Evolutionary conservation across 768 basidiomycete genomes (phyloP), one percentile per base, ranked within the genome.

Genomic region (Calvatia gigantea): DNA sequence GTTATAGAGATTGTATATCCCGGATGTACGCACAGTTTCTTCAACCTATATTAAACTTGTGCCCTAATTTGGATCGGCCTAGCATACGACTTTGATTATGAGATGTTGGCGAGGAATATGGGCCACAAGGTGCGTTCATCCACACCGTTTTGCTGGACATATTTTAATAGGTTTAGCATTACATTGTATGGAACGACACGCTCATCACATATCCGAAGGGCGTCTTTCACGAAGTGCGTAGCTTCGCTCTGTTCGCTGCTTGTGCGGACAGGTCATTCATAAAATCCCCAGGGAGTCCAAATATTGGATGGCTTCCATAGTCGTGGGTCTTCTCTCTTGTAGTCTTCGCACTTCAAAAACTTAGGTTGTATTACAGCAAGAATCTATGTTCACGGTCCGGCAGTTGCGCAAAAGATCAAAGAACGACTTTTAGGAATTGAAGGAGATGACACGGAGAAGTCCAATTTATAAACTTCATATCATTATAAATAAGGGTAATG

Each of bases 1-100:
- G 81, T 88, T 6, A 84, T 89, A 58, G 87, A 91, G 66, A 80
- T 89, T 23, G 81, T 89, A 68, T 81, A 70, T 61, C 86, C 85
- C 0, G 67, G 68, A 17, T 83, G 86, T 52, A 82, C 33, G 61
- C 52, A 9, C 7, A 4, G 9, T 46, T n/a, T 3, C 2, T 37
- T 31, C 6, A 29, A n/a, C 12, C 31, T 9, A 15, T 23, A 12
- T 23, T 42, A 23, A 21, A n/a, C n/a, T n/a, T n/a, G n/a, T n/a
- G n/a, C n/a, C n/a, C n/a, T n/a, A n/a, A n/a, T n/a, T n/a, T n/a
- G n/a, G n/a, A n/a, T n/a, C n/a, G n/a, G n/a, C n/a, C n/a, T 46
- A 76, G 76, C 70, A 4, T 75, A 67, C 55, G 7, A 59, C 0
- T 75, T 74, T 47, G 75, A 77, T 56, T 77, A 78, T 52, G 70